Percentiles rank a stretch among this genome's conserved stretches.
These are phyloP conservation scores for Deinandra increscens DNA, from an alignment of 129 eudicot genomes.

Conservation along the genomic window DNA sequence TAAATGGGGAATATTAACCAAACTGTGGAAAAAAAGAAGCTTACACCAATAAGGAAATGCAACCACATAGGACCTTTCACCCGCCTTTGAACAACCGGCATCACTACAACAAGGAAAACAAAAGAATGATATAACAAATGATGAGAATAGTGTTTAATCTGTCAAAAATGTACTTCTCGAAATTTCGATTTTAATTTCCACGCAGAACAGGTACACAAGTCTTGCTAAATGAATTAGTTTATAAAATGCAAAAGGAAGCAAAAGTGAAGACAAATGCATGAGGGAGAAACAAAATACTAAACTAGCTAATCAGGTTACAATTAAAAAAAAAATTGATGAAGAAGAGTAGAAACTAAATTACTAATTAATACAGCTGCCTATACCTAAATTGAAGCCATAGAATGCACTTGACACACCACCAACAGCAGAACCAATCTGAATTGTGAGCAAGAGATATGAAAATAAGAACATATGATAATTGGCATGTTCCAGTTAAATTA, in stretches of 20 bases:
- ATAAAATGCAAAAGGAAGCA: neutral
- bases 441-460: neutral
- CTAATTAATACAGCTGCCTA: neutral
- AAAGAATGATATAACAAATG: neutral
- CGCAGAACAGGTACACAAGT: neutral
- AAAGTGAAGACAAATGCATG: neutral
- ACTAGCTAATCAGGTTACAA: neutral
- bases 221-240: neutral
- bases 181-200: neutral
- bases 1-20: neutral
- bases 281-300: neutral
- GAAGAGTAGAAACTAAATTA: constrained; percentile 2
- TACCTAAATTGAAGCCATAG: constrained; percentile 83
- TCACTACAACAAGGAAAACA: constrained; percentile 43
- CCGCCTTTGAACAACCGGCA: constrained; percentile 83
- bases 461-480: neutral
- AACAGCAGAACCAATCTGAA: constrained; percentile 91
- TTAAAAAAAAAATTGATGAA: neutral
- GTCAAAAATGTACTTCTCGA: neutral
- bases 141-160: neutral
- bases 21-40: constrained; percentile 27
- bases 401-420: constrained; percentile 86
- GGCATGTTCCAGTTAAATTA: neutral
- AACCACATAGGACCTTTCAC: constrained; percentile 96
- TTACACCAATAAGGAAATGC: constrained; percentile 90